phyloP scores from a whole-genome alignment of 352 stramenopile genomes.

The Globisporangium alternatum region DNA sequence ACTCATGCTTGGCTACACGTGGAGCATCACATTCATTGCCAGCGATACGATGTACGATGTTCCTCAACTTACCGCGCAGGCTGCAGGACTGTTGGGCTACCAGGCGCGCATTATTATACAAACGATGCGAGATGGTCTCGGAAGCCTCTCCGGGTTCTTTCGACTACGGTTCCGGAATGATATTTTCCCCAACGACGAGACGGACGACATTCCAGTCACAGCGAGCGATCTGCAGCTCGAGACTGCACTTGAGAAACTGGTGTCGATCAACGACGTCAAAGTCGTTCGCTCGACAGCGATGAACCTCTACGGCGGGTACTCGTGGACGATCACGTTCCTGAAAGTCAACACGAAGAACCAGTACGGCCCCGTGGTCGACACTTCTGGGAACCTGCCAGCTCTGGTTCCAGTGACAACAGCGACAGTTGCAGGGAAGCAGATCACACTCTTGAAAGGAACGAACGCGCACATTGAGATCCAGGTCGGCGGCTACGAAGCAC shows the following conservation, averaged over 20 bases:
- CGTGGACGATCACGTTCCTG: conserved; percentile 84
- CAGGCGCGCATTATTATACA: conserved; percentile 41
- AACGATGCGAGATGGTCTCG: conserved; percentile 58
- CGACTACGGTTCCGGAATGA: conserved; percentile 66
- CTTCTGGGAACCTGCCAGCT: conserved; percentile 62
- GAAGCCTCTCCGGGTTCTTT: conserved; percentile 66
- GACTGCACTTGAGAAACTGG: conserved; percentile 60
- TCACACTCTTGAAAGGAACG: conserved; percentile 44
- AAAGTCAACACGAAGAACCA: conserved; percentile 75
- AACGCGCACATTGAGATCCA: conserved; percentile 51
- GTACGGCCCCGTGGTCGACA: conserved; percentile 67
- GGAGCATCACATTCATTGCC: conserved; percentile 74
- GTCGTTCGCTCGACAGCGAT: conserved; percentile 62
- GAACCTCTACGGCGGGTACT: conserved; percentile 75
- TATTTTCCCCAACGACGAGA: conserved; percentile 74
- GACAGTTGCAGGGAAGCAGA: conserved; percentile 23
- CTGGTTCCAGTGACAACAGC: conserved; percentile 41
- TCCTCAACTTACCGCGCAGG: conserved; percentile 44
- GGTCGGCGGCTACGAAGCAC: conserved; percentile 47
- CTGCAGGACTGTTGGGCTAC: conserved; percentile 54
- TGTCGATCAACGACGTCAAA: conserved; percentile 61
- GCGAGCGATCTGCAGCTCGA: conserved; percentile 57
- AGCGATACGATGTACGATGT: conserved; percentile 67
- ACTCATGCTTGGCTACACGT: conserved; percentile 52
- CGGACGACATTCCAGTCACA: conserved; percentile 54